These are phyloP conservation scores for Amaranthus hypochondriacus DNA, from an alignment of 148 eudicot species.

Conservation along the genomic window DNA sequence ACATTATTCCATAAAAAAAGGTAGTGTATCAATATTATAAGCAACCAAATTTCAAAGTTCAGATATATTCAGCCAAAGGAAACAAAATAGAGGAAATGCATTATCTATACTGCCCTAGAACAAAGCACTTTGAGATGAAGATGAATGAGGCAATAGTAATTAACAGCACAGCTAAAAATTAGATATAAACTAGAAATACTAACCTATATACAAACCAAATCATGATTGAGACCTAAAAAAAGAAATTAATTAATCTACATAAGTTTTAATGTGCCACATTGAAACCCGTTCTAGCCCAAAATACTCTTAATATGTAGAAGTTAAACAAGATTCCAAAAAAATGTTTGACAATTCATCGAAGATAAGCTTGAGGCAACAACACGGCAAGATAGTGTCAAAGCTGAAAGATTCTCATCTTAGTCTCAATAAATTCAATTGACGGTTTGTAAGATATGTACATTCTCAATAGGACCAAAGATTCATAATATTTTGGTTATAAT, in stretches of 20 bases:
- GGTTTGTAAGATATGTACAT: too few relatives aligned
- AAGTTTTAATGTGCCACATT: neutral
- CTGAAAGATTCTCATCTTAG: neutral
- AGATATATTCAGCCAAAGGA: neutral
- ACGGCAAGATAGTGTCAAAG: neutral
- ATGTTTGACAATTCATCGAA: neutral
- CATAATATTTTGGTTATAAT: too few relatives aligned
- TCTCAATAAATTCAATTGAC: neutral
- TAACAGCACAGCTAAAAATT: neutral
- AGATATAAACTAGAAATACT: neutral
- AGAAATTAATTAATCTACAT: too few relatives aligned
- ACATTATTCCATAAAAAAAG: neutral
- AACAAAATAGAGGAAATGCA: neutral
- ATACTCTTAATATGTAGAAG: neutral
- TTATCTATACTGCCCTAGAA: neutral
- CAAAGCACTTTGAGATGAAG: neutral
- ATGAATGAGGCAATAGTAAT: neutral
- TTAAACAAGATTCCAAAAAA: neutral
- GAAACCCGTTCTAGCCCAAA: neutral
- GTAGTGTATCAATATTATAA: neutral
- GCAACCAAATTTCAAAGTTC: neutral
- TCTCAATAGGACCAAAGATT: too few relatives aligned
- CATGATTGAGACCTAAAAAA: neutral
- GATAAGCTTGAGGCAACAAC: neutral
- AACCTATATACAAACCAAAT: neutral